Evolutionary conservation across 2,329 filamentous ascomycete species (phyloP).

Genomic region (Orbilia ellipsospora): DNA sequence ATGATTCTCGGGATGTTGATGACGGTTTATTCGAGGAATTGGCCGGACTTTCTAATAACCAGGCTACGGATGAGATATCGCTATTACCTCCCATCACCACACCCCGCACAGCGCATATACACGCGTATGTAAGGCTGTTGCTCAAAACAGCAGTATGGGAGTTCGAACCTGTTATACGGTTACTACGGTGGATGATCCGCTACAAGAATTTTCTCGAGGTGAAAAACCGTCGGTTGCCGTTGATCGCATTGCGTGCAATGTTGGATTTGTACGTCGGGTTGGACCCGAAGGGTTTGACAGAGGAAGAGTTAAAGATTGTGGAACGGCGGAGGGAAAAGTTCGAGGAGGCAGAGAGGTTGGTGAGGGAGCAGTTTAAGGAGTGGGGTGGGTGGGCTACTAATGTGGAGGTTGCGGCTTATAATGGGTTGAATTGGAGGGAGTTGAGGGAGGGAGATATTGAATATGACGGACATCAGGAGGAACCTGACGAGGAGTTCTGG

Average conservation of each 20-base stretch:
- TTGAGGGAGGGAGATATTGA: conserved; percentile 31
- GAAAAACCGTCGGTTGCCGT: conserved; percentile 41
- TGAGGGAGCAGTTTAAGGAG: conserved; percentile 21
- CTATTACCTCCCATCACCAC: conserved; percentile 28
- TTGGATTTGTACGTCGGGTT: conserved; percentile 25
- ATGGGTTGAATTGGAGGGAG: conserved; percentile 43
- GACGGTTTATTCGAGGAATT: conserved; percentile 24
- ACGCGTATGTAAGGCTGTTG: conserved; percentile 39
- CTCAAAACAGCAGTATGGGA: conserved; percentile 29
- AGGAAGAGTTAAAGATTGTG: conserved; percentile 11
- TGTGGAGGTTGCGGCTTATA: conserved; percentile 46
- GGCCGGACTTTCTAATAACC: neutral
- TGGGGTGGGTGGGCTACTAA: conserved; percentile 51
- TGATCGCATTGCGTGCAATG: conserved; percentile 44
- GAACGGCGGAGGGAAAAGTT: conserved; percentile 16
- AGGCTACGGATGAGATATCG: conserved; percentile 1
- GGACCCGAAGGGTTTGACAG: neutral
- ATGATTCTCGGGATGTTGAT: neutral
- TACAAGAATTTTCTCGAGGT: conserved; percentile 42
- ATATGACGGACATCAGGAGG: conserved; percentile 1
- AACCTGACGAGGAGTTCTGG: conserved; percentile 24
- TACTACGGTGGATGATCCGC: conserved; percentile 36
- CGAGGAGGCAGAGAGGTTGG: conserved; percentile 25
- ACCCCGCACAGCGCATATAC: conserved; percentile 39
- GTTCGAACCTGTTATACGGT: conserved; percentile 28